A percentile compares a stretch with the other conserved stretches of the same genome.
Conservation (phyloP, 1,284 basidiomycete species). For the Irpex sp. region DNA sequence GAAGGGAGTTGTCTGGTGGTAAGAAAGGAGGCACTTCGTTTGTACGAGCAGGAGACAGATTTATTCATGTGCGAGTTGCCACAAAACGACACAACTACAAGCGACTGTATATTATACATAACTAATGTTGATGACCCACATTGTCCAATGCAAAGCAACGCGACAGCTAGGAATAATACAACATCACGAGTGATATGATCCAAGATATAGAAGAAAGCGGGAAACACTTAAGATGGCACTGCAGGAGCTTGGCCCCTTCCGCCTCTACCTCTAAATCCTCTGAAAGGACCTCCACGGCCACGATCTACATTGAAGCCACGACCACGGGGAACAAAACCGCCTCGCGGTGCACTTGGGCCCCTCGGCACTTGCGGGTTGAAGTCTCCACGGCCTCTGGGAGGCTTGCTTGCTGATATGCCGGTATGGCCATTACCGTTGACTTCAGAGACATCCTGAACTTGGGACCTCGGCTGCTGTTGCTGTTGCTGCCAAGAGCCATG, state of each 20-base stretch:
- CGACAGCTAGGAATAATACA: slow-evolving; percentile 7
- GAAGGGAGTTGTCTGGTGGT: slow-evolving; percentile 67
- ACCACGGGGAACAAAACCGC: slow-evolving; percentile 17
- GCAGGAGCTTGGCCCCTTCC: slow-evolving; percentile 16
- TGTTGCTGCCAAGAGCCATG: neutral
- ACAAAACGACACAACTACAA: neutral
- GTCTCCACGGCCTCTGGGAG: neutral
- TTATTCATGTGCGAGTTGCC: neutral
- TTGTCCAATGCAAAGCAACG: slow-evolving; percentile 9
- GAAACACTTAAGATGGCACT: neutral
- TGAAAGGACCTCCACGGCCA: slow-evolving; percentile 14
- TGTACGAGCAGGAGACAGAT: neutral
- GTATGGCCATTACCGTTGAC: neutral
- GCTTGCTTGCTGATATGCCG: neutral
- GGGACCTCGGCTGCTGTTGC: neutral
- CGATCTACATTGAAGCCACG: slow-evolving; percentile 26
- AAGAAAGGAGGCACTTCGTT: slow-evolving; percentile 12
- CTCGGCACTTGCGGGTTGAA: slow-evolving; percentile 7
- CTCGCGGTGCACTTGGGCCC: slow-evolving; percentile 16
- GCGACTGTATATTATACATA: slow-evolving; percentile 2
- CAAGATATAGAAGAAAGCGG: neutral
- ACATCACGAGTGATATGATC: neutral
- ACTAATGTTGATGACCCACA: slow-evolving; percentile 2
- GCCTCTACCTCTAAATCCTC: slow-evolving; percentile 13
- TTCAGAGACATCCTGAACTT: neutral